Evolutionary conservation across 2,329 filamentous ascomycete species (phyloP).

Genomic region (Cryphonectria carpinicola): DNA sequence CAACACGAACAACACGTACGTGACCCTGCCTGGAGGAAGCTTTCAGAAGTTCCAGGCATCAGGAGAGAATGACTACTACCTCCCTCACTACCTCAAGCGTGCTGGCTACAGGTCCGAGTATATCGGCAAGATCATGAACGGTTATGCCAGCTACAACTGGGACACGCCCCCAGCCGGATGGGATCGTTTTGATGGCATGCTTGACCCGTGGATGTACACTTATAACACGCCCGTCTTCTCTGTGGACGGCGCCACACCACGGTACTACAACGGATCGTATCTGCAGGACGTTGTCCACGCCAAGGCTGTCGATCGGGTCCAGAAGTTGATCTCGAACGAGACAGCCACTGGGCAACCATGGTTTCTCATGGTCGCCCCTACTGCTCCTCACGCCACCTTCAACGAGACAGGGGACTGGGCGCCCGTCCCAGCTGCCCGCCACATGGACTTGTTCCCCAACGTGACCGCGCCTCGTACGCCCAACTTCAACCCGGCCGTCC

Average conservation of each 20-base stretch:
- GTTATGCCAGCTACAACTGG: conserved; percentile 64
- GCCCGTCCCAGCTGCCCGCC: conserved; percentile 63
- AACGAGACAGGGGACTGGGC: conserved; percentile 36
- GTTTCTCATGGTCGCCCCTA: conserved; percentile 68
- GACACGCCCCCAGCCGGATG: conserved; percentile 41
- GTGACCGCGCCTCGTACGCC: conserved; percentile 62
- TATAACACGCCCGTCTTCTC: conserved; percentile 57
- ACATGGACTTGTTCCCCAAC: conserved; percentile 64
- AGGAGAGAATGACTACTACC: conserved; percentile 68
- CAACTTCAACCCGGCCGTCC: conserved; percentile 64
- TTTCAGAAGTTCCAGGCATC: conserved; percentile 69
- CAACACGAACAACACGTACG: conserved; percentile 69
- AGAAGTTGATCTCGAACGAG: conserved; percentile 26
- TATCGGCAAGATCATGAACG: conserved; percentile 73
- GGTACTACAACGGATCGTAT: conserved; percentile 44
- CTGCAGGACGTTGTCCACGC: conserved; percentile 45
- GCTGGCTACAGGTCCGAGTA: conserved; percentile 72
- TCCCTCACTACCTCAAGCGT: conserved; percentile 72
- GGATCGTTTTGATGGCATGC: conserved; percentile 38
- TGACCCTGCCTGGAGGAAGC: conserved; percentile 60
- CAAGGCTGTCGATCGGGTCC: conserved; percentile 33
- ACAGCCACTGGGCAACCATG: conserved; percentile 54
- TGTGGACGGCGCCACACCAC: conserved; percentile 23
- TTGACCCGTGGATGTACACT: conserved; percentile 66
- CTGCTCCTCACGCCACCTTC: conserved; percentile 67